Base-by-base conservation (phyloP, 768 basidiomycete species). In the Boletus reticuloceps region DNA sequence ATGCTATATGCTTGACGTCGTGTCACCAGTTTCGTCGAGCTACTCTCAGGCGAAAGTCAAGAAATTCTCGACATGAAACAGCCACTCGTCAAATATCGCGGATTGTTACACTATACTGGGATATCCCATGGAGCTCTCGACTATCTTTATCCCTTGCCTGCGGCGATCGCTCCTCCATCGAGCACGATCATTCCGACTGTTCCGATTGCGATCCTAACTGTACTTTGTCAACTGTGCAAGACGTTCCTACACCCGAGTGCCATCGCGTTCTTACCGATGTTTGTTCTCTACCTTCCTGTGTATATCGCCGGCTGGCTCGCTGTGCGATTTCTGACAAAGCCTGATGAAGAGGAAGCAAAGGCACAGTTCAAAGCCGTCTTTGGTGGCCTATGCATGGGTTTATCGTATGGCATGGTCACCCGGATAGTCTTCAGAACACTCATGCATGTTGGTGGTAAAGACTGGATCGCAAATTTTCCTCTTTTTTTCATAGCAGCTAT, bases 321-420 rank as follows among this genome's bases (percentile, higher is more conserved):
- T 17, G 75, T 76, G 37, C 75, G 72, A 42, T 60, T 75, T 45
- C 60, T 87, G 27, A 75, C 76, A 11, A 65, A 64, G 1, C 64
- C 72, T 14, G 79, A 80, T 34, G 86, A 89, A 64, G 78, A 86
- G 63, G 88, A 89, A 63, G 79, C 81, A 31, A 72, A 79, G 47
- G 85, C 87, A n/a, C 86, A 89, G 69, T 88, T 82, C 69, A 86
- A 88, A 69, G 75, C 83, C 44, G 74, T 85, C 10, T 79, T 84
- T 25, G 86, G 85, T 4, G 79, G 79, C 4, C 11, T 59, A 14
- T 48, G 57, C 3, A 70, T 53, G 67, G 75, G 37, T 36, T 66
- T 39, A 16, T 38, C 50, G 13, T 62, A 58, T 36, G 42, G 47
- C 10, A 14, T 29, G 38, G 34, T 54, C 46, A 32, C 42, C 22